These are phyloP conservation scores for Sclerotinia minor DNA, from an alignment of 2,329 filamentous ascomycete species.

Conservation along the genomic window DNA sequence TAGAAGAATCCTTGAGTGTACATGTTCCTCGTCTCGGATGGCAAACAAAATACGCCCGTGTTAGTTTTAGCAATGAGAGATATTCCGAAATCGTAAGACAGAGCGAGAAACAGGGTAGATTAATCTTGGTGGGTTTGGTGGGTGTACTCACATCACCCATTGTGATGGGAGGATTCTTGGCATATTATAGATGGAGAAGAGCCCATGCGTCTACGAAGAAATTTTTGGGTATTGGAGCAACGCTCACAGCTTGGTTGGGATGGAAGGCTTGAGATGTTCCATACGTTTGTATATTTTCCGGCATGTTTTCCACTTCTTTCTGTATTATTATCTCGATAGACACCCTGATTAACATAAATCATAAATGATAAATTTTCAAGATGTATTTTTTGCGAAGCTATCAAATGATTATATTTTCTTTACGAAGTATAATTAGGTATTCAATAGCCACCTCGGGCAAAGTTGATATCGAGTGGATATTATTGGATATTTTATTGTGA, in stretches of 20 bases:
- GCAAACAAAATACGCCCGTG: constrained; percentile 86
- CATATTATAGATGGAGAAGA: constrained; percentile 30
- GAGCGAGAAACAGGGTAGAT: constrained; percentile 64
- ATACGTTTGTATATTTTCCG: neutral
- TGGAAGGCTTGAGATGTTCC: constrained; percentile 5
- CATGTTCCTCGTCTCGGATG: constrained; percentile 78
- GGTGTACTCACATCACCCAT: constrained; percentile 29
- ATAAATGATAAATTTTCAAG: too few species aligned
- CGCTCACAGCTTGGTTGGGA: neutral
- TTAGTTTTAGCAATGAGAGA: constrained; percentile 90
- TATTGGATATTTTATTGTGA: neutral
- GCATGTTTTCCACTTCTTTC: constrained; percentile 10
- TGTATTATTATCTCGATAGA: neutral
- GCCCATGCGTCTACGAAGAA: neutral
- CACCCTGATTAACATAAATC: neutral
- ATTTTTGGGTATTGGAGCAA: neutral
- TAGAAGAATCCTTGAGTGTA: constrained; percentile 81
- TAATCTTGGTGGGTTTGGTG: constrained; percentile 33
- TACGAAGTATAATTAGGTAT: neutral
- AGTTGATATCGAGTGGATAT: neutral
- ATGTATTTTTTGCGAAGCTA: neutral
- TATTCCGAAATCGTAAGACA: constrained; percentile 79
- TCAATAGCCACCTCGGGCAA: neutral
- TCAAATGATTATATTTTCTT: neutral
- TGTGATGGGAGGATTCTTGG: constrained; percentile 30